Evolutionary conservation across 768 basidiomycete genomes (phyloP).

Genomic region (Suillus clintonianus): DNA sequence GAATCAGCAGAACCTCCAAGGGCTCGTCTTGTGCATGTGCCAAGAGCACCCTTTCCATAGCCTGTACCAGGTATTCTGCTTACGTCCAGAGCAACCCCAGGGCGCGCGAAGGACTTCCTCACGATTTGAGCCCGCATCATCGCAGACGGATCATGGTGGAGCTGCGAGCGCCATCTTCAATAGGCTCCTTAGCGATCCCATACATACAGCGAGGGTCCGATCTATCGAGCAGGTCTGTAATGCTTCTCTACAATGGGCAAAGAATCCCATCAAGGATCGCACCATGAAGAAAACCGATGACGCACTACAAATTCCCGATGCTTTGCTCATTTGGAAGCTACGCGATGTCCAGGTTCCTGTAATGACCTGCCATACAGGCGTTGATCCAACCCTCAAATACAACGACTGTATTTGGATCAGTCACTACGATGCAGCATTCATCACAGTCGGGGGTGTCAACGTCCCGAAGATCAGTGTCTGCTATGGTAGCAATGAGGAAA

Average conservation of each 20-base stretch:
- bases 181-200: constrained; percentile 48
- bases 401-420: constrained; percentile 67
- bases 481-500: constrained; percentile 60
- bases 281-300: constrained; percentile 24
- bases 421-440: constrained; percentile 59
- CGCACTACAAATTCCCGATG: constrained; percentile 45
- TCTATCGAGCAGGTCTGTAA: constrained; percentile 62
- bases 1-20: constrained; percentile 63
- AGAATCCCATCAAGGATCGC: constrained; percentile 47
- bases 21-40: constrained; percentile 73
- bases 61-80: constrained; percentile 85
- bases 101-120: constrained; percentile 46
- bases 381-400: constrained; percentile 75
- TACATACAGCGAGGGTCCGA: constrained; percentile 39
- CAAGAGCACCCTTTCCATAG: constrained; percentile 92
- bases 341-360: constrained; percentile 73
- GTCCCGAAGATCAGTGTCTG: constrained; percentile 80
- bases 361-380: constrained; percentile 66
- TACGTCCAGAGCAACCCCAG: constrained; percentile 42
- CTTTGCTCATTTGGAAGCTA: constrained; percentile 49
- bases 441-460: constrained; percentile 76
- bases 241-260: constrained; percentile 76
- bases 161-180: constrained; percentile 69
- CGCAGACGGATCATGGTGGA: constrained; percentile 57
- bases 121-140: constrained; percentile 42